phyloP scores from a whole-genome alignment of 441 rosid genomes.

The Pelargonium australe region DNA sequence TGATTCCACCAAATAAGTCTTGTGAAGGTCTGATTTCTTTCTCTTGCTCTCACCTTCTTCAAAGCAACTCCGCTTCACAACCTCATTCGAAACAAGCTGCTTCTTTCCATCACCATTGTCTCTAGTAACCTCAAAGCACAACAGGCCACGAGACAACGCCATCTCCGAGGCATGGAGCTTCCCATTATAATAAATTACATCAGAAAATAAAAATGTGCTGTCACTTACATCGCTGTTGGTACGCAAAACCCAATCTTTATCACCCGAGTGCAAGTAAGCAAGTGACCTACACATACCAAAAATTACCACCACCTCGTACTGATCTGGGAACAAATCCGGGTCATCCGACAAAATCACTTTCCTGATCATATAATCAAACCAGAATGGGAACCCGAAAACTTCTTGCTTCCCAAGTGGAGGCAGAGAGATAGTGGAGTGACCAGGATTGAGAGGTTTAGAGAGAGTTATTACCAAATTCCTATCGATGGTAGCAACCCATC shows the following conservation, averaged over 20 bases:
- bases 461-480: not conserved
- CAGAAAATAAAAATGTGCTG: not conserved
- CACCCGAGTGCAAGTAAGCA: not conserved
- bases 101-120: not conserved
- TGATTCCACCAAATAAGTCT: not conserved
- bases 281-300: not conserved
- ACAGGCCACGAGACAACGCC: not conserved
- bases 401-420: not conserved
- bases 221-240: not conserved
- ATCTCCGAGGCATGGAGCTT: not conserved
- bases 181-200: not conserved
- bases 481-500: slow-evolving; percentile 2
- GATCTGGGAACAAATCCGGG: not conserved
- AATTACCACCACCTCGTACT: not conserved
- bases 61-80: not conserved
- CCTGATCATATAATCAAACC: not conserved
- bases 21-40: not conserved
- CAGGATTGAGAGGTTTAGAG: not conserved
- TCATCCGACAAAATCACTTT: not conserved
- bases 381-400: not conserved
- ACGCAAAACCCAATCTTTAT: not conserved
- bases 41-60: not conserved
- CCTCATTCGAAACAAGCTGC: not conserved
- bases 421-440: not conserved
- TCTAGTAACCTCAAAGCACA: not conserved